Base-by-base conservation (phyloP, 306 rosid genomes). In the Pterocarpus macrocarpus region DNA sequence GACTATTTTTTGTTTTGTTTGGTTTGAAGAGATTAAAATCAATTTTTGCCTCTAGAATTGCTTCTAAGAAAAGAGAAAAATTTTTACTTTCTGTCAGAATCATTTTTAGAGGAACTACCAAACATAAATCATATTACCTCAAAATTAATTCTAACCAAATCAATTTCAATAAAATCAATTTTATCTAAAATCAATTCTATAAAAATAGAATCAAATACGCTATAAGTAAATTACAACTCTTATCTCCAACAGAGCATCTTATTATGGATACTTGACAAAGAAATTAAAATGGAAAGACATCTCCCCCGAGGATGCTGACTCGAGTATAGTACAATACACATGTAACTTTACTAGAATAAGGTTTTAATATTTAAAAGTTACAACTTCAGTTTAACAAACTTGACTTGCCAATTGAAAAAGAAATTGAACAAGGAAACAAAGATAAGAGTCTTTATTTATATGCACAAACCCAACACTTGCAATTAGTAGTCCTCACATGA, bases 401-500 rank as follows among this genome's bases (percentile, higher is more conserved):
- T 69, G 55, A 62, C 78, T 63, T 39, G 53, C 53, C 72, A 57
- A 78, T 71, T 77, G 68, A 56, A 39, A 71, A 64, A 35, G 71
- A 45, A 55, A 35, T 8, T 8, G 76, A 70, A 56, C 41, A 72
- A 66, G 69, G 50, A 17, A 41, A 49, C 73, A 85, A 81, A 59
- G 58, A 78, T 52, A 8, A 10, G 57, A 34, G 65, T 39, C 58
- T 49, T 85, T 45, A 67, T 49, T 85, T 35, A 50, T 12, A 77
- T 65, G 73, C 78, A 9, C 75, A 53, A 63, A 85, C 10, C 62
- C 16, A 58, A 45, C 66, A 73, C 62, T 39, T 17, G 3, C 4
- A 64, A 43, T 73, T 74, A 74, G 69, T 55, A 75, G 75, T 39
- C 28, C 57, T 78, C 81, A 53, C 64, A 62, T 63, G 73, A 87